These are phyloP conservation scores for Hypoxylon lenormandii DNA, from an alignment of 495 filamentous ascomycete genomes.

Conservation along the genomic window DNA sequence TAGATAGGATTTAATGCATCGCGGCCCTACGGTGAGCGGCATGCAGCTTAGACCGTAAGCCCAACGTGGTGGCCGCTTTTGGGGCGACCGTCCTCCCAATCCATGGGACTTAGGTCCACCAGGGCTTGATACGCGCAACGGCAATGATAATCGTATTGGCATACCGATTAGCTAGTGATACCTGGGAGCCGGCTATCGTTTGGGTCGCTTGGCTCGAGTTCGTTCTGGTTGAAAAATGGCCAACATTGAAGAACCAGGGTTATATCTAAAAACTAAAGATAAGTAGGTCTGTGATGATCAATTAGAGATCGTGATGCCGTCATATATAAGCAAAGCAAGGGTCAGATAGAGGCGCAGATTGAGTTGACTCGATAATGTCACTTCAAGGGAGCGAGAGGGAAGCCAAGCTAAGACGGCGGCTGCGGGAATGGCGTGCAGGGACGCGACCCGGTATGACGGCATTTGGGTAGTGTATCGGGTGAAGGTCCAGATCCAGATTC, in stretches of 20 bases:
- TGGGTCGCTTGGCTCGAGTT: neutral
- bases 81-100: slow-evolving; percentile 16
- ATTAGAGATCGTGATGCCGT: slow-evolving; percentile 15
- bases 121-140: neutral
- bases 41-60: slow-evolving; percentile 37
- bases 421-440: slow-evolving; percentile 30
- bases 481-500: slow-evolving; percentile 11
- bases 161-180: slow-evolving; percentile 2
- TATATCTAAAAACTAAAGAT: slow-evolving; percentile 1
- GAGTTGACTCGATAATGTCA: slow-evolving; percentile 35
- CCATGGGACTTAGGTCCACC: slow-evolving; percentile 5
- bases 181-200: neutral
- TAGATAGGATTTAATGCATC: slow-evolving; percentile 20
- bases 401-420: slow-evolving; percentile 24
- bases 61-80: slow-evolving; percentile 24
- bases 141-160: slow-evolving; percentile 2
- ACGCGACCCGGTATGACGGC: slow-evolving; percentile 40
- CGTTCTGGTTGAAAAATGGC: slow-evolving; percentile 2
- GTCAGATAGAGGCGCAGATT: slow-evolving; percentile 17
- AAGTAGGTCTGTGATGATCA: slow-evolving; percentile 7
- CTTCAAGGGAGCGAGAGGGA: slow-evolving; percentile 16
- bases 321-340: neutral
- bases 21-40: slow-evolving; percentile 24
- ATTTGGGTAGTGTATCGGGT: slow-evolving; percentile 30
- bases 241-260: neutral